Conservation (phyloP, 2,329 filamentous ascomycete species). For the Fusarium dlaminii region DNA sequence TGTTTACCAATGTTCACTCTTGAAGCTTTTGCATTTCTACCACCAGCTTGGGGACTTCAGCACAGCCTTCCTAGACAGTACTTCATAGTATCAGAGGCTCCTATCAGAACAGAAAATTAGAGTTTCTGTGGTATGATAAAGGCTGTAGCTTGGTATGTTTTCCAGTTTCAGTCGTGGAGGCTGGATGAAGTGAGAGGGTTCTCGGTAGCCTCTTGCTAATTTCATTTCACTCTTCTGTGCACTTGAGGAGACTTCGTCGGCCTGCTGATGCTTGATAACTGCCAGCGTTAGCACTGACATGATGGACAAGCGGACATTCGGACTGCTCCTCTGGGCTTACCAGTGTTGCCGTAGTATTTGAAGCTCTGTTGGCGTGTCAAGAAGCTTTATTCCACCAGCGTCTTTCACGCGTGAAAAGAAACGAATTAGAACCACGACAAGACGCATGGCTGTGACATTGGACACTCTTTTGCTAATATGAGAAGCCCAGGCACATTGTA, state of each 20-base stretch:
- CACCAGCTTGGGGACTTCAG: not conserved
- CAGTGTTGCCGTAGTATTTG: not conserved
- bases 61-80: not conserved
- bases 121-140: not conserved
- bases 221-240: not conserved
- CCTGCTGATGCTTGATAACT: not conserved
- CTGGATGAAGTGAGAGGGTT: no score
- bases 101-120: not conserved
- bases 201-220: fast-evolving
- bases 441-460: not conserved
- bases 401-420: not conserved
- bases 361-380: not conserved
- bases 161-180: no score
- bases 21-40: not conserved
- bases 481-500: not conserved
- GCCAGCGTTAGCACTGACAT: not conserved
- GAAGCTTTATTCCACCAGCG: not conserved
- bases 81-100: not conserved
- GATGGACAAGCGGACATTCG: not conserved
- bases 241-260: not conserved
- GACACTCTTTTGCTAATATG: not conserved
- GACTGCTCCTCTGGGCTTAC: not conserved
- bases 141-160: no score
- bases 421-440: not conserved
- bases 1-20: not conserved